Conservation (phyloP, 2,329 filamentous ascomycete genomes). For the Hysterium pulicare region DNA sequence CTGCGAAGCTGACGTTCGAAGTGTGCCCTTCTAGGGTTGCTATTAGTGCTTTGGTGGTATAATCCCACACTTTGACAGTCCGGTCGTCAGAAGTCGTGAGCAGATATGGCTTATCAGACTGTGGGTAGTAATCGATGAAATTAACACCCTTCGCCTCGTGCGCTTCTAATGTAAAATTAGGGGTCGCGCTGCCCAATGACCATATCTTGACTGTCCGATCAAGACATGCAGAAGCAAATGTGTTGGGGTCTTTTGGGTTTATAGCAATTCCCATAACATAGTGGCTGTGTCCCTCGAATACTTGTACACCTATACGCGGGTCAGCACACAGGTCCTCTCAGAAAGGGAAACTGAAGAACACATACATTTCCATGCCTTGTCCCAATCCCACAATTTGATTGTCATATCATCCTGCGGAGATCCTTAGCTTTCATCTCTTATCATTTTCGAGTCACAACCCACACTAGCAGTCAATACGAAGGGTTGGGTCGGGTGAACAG, state of each 20-base stretch:
- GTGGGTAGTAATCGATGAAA: constrained; percentile 83
- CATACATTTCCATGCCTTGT: constrained; percentile 98
- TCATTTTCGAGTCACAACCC: too few species aligned
- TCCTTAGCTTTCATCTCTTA: too few species aligned
- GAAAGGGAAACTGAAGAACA: constrained; percentile 18
- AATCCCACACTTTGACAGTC: constrained; percentile 98
- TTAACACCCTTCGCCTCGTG: constrained; percentile 98
- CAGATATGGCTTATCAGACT: constrained; percentile 74
- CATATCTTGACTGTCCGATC: constrained; percentile 98
- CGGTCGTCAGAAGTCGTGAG: constrained; percentile 95
- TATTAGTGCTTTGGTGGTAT: constrained; percentile 96
- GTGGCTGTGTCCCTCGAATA: constrained; percentile 94
- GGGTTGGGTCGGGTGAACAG: constrained; percentile 89
- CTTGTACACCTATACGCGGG: too few species aligned
- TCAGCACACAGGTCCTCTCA: neutral
- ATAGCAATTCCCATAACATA: constrained; percentile 97
- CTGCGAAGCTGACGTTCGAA: constrained; percentile 96
- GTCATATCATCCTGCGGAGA: constrained; percentile 50
- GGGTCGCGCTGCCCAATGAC: constrained; percentile 88
- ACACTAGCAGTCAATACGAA: constrained; percentile 95
- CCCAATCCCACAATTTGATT: constrained; percentile 99
- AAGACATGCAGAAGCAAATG: constrained; percentile 87
- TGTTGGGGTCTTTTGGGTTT: constrained; percentile 83
- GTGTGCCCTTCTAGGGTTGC: constrained; percentile 96
- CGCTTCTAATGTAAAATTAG: constrained; percentile 95